Base-by-base conservation (phyloP, 352 stramenopile species). In the Globisporangium barbulae region DNA sequence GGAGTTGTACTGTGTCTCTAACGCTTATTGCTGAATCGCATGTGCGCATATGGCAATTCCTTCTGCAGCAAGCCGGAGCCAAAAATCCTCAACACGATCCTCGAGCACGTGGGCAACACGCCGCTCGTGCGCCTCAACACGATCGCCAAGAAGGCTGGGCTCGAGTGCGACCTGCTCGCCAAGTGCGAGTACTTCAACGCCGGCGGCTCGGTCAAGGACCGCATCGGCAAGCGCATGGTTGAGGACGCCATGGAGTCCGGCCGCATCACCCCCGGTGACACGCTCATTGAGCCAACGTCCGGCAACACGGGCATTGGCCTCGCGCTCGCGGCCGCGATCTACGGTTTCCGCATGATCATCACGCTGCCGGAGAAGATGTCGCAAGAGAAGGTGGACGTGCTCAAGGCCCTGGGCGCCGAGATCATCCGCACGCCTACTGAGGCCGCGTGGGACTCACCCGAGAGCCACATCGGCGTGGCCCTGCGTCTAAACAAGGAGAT, bases 101-200 rank as follows among this genome's bases (percentile, higher is more conserved):
- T 98, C 21, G 90, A 98, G 44, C 88, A 97, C 64, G 86, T 99
- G 42, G 96, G 95, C n/a, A 89, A 97, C 64, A 99, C 96, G 68
- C 95, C 96, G 13, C 76, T 99, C 63, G 91, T 99, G 22, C 85
- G 92, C 53, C 79, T 98, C 47, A 97, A 98, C 73, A 95, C 71
- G 57, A 90, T 98, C 52, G 73, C 71, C 53, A 81, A 81, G 67
- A 93, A 93, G 72, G 70, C 88, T 17, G 79, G 86, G 58, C 56
- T 96, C 17, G 78, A 97, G 65, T 97, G 90, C 72, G 93, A 98
- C 31, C 61, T 99, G 30, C 79, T 97, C 35, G 95, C 84, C 53
- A 99, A 99, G 74, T 98, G 92, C 75, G 96, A 99, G 77, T 98
- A 97, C 71, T 98, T 98, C 72, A 98, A 98, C 70, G 87, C 93